These are phyloP conservation scores for Alternaria brassicicola DNA, from an alignment of 2,329 filamentous ascomycete genomes.

Conservation along the genomic window DNA sequence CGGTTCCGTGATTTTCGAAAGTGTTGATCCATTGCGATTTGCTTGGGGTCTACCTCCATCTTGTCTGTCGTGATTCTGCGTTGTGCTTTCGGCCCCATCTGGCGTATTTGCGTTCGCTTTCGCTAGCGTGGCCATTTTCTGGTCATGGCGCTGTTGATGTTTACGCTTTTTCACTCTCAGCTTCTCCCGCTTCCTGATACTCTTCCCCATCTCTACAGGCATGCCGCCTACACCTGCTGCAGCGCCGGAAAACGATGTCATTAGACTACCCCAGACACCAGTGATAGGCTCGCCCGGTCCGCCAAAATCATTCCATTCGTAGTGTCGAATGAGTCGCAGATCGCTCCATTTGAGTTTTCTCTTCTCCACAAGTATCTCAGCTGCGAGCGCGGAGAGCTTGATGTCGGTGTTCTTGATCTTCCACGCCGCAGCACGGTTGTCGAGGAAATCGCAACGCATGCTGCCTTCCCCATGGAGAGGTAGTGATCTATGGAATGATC, in stretches of 20 bases:
- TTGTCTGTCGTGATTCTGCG: slow-evolving; percentile 6
- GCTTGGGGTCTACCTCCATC: slow-evolving; percentile 23
- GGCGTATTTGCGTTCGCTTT: slow-evolving; percentile 23
- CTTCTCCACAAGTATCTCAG: slow-evolving; percentile 66
- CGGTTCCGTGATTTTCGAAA: slow-evolving; percentile 43
- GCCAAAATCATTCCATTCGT: slow-evolving; percentile 78
- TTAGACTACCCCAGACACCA: slow-evolving; percentile 66
- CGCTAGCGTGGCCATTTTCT: slow-evolving; percentile 29
- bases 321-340: slow-evolving; percentile 68
- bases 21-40: slow-evolving; percentile 29
- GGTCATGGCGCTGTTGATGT: slow-evolving; percentile 37
- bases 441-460: slow-evolving; percentile 70
- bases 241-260: slow-evolving; percentile 63
- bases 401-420: slow-evolving; percentile 65
- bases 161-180: slow-evolving; percentile 57
- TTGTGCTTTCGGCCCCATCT: slow-evolving; percentile 12
- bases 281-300: slow-evolving; percentile 76
- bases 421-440: slow-evolving; percentile 70
- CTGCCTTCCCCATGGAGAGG: slow-evolving; percentile 51
- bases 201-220: slow-evolving; percentile 66
- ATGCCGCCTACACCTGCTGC: slow-evolving; percentile 69
- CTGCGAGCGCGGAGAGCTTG: slow-evolving; percentile 67
- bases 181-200: slow-evolving; percentile 60
- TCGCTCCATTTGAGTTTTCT: slow-evolving; percentile 69
- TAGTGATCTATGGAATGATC: slow-evolving; percentile 68